Percentiles rank a stretch among this genome's conserved stretches.
Evolutionary conservation across 352 stramenopile genomes (phyloP).

Genomic region (Phytophthora podocarpi): DNA sequence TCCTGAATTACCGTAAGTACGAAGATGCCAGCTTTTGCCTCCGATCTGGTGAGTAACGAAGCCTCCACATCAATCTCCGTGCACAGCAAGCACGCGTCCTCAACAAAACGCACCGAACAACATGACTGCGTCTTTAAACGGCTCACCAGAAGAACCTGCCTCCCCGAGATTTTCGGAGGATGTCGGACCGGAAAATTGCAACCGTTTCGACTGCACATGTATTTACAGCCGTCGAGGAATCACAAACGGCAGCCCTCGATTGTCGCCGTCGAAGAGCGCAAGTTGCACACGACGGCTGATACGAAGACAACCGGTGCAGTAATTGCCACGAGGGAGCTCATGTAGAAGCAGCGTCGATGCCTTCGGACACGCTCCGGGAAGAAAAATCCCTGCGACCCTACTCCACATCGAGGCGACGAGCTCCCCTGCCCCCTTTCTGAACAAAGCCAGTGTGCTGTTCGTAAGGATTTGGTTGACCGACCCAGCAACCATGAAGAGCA

Average conservation of each 20-base stretch:
- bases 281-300: constrained; percentile 7
- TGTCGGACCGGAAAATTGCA: no score
- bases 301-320: neutral
- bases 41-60: constrained; percentile 11
- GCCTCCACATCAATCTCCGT: constrained; percentile 14
- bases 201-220: neutral
- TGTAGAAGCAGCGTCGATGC: constrained; percentile 8
- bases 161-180: constrained; percentile 9
- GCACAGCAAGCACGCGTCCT: constrained; percentile 13
- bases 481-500: neutral
- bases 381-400: constrained; percentile 9
- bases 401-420: constrained; percentile 12
- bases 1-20: no score
- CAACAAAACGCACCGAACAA: constrained; percentile 12
- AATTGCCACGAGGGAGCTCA: neutral
- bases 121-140: neutral
- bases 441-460: constrained; percentile 29
- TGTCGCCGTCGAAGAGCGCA: neutral
- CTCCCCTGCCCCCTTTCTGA: constrained; percentile 17
- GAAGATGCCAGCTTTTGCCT: constrained; percentile 3
- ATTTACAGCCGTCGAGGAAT: neutral
- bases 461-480: constrained; percentile 16
- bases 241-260: neutral
- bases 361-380: constrained; percentile 9
- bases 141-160: constrained; percentile 14